A percentile compares a stretch with the other conserved stretches of the same genome.
Evolutionary conservation across 176 grass and related monocot species (phyloP).

Genomic region (Pontederia paniculata): DNA sequence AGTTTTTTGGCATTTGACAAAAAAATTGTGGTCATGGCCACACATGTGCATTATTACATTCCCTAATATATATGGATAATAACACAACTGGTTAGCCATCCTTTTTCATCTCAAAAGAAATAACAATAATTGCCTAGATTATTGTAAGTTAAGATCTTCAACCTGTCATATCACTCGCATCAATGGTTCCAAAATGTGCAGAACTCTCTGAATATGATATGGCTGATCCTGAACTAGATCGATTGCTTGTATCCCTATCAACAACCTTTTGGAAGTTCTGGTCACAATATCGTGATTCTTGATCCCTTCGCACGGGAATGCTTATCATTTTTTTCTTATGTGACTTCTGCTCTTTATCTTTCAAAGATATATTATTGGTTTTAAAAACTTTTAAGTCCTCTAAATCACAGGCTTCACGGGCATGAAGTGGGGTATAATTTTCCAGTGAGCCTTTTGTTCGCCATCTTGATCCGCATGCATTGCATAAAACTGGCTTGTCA

Average conservation of each 20-base stretch:
- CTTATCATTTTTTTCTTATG: slow-evolving; percentile 5
- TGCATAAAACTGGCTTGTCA: slow-evolving; percentile 92
- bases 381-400: slow-evolving; percentile 50
- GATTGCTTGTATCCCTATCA: slow-evolving; percentile 27
- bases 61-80: too few relatives aligned
- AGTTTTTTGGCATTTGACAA: too few relatives aligned
- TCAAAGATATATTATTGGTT: slow-evolving; percentile 32
- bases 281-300: slow-evolving; percentile 12
- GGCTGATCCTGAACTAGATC: slow-evolving; percentile 31
- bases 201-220: slow-evolving; percentile 32
- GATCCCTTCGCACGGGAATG: background rate
- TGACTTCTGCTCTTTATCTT: slow-evolving; percentile 29
- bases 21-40: too few relatives aligned
- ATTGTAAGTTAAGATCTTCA: background rate
- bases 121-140: background rate
- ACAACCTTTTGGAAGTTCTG: slow-evolving; percentile 25
- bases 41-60: too few relatives aligned
- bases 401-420: slow-evolving; percentile 44
- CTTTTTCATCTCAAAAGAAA: background rate
- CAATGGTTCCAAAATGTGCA: slow-evolving; percentile 14
- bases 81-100: background rate
- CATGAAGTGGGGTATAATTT: slow-evolving; percentile 88
- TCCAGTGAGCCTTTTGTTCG: slow-evolving; percentile 82
- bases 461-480: slow-evolving; percentile 95
- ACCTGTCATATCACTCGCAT: slow-evolving; percentile 33